Evolutionary conservation across 169 alveolate genomes (phyloP).

Genomic region (Plasmodium berghei): DNA sequence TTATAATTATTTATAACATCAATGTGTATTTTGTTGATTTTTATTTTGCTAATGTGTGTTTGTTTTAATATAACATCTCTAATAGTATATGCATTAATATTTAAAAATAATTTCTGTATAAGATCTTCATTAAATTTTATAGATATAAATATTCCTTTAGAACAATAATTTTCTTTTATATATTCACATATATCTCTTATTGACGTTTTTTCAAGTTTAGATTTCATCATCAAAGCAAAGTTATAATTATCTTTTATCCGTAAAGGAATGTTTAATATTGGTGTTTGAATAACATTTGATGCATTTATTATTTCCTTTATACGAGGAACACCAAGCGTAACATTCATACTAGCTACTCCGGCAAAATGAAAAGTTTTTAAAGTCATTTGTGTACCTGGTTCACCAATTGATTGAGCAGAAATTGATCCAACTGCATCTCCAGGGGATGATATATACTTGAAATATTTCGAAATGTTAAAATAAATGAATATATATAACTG

Average conservation of each 20-base stretch:
- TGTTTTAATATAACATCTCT: slow-evolving; percentile 87
- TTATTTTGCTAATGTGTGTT: slow-evolving; percentile 88
- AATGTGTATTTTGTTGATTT: slow-evolving; percentile 84
- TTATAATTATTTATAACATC: slow-evolving; percentile 82
- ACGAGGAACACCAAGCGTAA: slow-evolving; percentile 99
- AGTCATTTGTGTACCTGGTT: slow-evolving; percentile 99
- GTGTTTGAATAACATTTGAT: slow-evolving; percentile 95
- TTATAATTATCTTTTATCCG: slow-evolving; percentile 78
- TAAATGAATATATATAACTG: slow-evolving; percentile 90
- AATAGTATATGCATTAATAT: slow-evolving; percentile 89
- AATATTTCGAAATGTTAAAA: slow-evolving; percentile 93
- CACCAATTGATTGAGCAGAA: slow-evolving; percentile 99
- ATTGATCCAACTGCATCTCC: slow-evolving; percentile 99
- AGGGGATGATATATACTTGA: slow-evolving; percentile 93
- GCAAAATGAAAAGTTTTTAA: slow-evolving; percentile 99
- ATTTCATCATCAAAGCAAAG: slow-evolving; percentile 92
- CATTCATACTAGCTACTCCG: slow-evolving; percentile 98
- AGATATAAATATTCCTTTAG: slow-evolving; percentile 91
- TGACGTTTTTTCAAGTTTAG: slow-evolving; percentile 91
- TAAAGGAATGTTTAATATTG: slow-evolving; percentile 94
- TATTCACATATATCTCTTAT: slow-evolving; percentile 88
- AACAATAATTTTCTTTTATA: slow-evolving; percentile 94
- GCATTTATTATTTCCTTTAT: slow-evolving; percentile 99
- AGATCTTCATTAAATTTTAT: slow-evolving; percentile 90
- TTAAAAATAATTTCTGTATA: slow-evolving; percentile 89